These are phyloP conservation scores for Aspergillus luchuensis DNA, from an alignment of 2,329 filamentous ascomycete species.

Conservation along the genomic window DNA sequence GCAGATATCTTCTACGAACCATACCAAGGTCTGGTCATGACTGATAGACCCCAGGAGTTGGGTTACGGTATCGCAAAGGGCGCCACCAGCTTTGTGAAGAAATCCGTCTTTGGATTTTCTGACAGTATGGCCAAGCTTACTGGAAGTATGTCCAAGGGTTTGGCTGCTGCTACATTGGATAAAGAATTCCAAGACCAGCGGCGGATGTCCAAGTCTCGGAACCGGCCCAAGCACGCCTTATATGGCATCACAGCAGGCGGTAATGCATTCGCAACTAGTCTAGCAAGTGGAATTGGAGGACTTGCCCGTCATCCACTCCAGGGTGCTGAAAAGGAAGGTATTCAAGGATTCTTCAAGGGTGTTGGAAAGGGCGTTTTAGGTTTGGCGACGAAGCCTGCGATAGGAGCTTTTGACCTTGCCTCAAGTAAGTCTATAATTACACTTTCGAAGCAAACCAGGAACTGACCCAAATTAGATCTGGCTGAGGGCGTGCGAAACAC, in stretches of 20 bases:
- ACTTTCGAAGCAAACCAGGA: background rate
- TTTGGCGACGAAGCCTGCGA: conserved; percentile 93
- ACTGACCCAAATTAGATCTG: conserved; percentile 57
- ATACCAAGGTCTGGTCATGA: conserved; percentile 96
- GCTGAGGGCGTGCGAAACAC: conserved; percentile 98
- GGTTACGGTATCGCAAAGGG: conserved; percentile 95
- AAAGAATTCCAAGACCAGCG: conserved; percentile 98
- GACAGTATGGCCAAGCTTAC: conserved; percentile 98
- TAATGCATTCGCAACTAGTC: conserved; percentile 88
- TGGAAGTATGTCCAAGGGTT: conserved; percentile 92
- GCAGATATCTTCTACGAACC: conserved; percentile 99
- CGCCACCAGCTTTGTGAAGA: conserved; percentile 96
- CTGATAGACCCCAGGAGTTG: conserved; percentile 91
- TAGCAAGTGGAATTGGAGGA: conserved; percentile 91
- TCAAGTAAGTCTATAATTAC: conserved; percentile 59
- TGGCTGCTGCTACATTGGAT: conserved; percentile 92
- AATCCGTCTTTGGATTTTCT: conserved; percentile 94
- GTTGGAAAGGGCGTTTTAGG: conserved; percentile 93
- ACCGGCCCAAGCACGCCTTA: conserved; percentile 93
- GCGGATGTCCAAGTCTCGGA: conserved; percentile 88
- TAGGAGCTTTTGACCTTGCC: conserved; percentile 94
- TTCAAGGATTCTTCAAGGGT: conserved; percentile 93
- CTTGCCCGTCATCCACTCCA: conserved; percentile 91
- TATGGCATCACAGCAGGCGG: conserved; percentile 95
- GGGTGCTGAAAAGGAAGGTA: conserved; percentile 92